Evolutionary conservation across 148 eudicot genomes (phyloP).

Genomic region (Amaranthus cruentus): DNA sequence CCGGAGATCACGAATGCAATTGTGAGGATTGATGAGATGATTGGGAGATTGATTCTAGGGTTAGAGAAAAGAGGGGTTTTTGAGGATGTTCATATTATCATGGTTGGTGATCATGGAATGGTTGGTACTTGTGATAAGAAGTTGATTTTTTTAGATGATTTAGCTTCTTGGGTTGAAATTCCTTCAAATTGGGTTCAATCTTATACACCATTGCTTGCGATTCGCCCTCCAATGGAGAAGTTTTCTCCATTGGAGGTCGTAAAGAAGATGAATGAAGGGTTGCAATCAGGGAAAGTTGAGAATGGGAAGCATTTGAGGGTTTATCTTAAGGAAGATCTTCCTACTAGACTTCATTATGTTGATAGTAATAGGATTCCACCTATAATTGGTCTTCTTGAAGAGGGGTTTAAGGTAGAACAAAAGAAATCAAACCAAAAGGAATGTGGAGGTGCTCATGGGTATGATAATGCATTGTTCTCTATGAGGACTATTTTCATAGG

Average conservation of each 20-base stretch:
- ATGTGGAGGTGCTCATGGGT: constrained; percentile 96
- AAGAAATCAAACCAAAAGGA: constrained; percentile 43
- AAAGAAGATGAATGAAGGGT: constrained; percentile 69
- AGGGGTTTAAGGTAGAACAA: constrained; percentile 76
- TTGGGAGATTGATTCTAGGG: constrained; percentile 74
- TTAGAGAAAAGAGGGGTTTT: constrained; percentile 76
- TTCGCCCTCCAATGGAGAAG: constrained; percentile 48
- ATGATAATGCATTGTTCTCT: constrained; percentile 82
- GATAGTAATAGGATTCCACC: constrained; percentile 74
- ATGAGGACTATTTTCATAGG: constrained; percentile 87
- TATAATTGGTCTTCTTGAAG: constrained; percentile 61
- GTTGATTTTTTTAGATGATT: constrained; percentile 63
- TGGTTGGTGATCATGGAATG: constrained; percentile 98
- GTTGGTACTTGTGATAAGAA: constrained; percentile 91
- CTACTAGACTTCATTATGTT: constrained; percentile 66
- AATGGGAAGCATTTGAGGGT: constrained; percentile 69
- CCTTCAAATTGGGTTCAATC: constrained; percentile 67
- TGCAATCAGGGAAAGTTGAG: constrained; percentile 53
- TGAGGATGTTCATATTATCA: constrained; percentile 68
- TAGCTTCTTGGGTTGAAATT: constrained; percentile 60
- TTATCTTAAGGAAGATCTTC: constrained; percentile 75
- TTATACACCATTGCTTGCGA: constrained; percentile 70
- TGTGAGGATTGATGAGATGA: constrained; percentile 57
- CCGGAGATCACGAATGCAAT: constrained; percentile 72
- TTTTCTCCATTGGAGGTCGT: constrained; percentile 43